Percentiles rank a stretch among this genome's conserved stretches.
These are phyloP conservation scores for Eremothecium sinecaudum DNA, from an alignment of 1,139 yeast species.

Conservation along the genomic window DNA sequence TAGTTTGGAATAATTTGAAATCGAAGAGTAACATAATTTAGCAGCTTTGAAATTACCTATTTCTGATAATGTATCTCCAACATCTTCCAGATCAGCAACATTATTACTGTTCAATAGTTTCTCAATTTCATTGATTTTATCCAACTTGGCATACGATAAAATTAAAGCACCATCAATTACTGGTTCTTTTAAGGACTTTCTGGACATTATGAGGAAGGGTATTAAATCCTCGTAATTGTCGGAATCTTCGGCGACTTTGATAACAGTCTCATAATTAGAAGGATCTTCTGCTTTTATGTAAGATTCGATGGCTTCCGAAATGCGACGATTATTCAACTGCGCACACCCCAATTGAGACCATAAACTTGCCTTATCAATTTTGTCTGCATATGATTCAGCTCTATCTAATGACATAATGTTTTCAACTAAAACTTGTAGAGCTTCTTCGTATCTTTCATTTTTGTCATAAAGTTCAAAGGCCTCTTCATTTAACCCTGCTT, in stretches of 20 bases:
- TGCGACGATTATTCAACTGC: constrained; percentile 86
- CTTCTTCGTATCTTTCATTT: constrained; percentile 67
- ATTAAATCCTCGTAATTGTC: constrained; percentile 93
- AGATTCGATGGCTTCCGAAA: constrained; percentile 84
- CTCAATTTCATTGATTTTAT: constrained; percentile 70
- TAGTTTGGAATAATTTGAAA: constrained; percentile 88
- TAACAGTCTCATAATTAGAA: constrained; percentile 79
- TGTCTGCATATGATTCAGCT: constrained; percentile 89
- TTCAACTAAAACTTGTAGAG: constrained; percentile 85
- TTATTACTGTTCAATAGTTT: constrained; percentile 76
- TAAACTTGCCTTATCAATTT: constrained; percentile 71
- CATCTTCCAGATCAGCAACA: constrained; percentile 83
- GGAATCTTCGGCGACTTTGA: constrained; percentile 91
- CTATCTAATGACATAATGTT: constrained; percentile 90
- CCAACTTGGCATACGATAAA: constrained; percentile 75
- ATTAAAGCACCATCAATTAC: constrained; percentile 86
- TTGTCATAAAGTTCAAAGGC: constrained; percentile 90
- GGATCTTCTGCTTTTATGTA: constrained; percentile 89
- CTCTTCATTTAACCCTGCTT: constrained; percentile 82
- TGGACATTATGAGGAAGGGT: constrained; percentile 86
- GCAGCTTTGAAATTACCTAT: constrained; percentile 87
- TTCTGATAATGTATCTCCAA: constrained; percentile 86
- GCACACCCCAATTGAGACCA: constrained; percentile 97
- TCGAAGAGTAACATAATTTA: constrained; percentile 71
- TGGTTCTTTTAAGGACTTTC: constrained; percentile 85